A percentile compares a stretch with the other conserved stretches of the same genome.
These are phyloP conservation scores for Hygrocybe coccinea DNA, from an alignment of 768 basidiomycete genomes.

Conservation along the genomic window DNA sequence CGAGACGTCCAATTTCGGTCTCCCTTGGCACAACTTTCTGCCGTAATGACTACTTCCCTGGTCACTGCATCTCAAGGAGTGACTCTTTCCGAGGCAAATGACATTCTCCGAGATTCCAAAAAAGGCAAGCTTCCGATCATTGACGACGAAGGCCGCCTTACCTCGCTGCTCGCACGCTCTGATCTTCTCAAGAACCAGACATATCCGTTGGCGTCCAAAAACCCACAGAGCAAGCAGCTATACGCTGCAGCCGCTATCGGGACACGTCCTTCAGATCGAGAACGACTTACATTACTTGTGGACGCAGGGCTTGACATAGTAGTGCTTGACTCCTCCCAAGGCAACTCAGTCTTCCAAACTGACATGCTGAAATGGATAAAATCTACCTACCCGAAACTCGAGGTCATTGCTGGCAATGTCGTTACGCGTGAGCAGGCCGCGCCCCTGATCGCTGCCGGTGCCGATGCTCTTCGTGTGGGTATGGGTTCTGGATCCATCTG, in stretches of 20 bases:
- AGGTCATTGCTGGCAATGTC: constrained; percentile 96
- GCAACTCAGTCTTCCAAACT: constrained; percentile 88
- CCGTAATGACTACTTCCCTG: constrained; percentile 86
- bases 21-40: constrained; percentile 55
- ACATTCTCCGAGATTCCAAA: constrained; percentile 90
- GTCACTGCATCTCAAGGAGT: constrained; percentile 86
- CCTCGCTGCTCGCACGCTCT: constrained; percentile 88
- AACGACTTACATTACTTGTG: constrained; percentile 78
- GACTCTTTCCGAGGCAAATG: constrained; percentile 87
- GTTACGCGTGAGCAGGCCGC: constrained; percentile 98
- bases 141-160: constrained; percentile 59
- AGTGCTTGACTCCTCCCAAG: constrained; percentile 92
- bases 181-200: constrained; percentile 97
- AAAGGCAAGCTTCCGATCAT: constrained; percentile 95
- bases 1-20: constrained; percentile 94
- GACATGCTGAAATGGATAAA: constrained; percentile 97
- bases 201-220: constrained; percentile 91
- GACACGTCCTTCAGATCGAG: constrained; percentile 83
- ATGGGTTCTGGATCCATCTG: constrained; percentile 99
- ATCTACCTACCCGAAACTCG: constrained; percentile 71
- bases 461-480: constrained; percentile 91
- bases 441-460: constrained; percentile 86
- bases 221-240: constrained; percentile 87
- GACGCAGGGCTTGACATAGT: constrained; percentile 96
- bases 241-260: constrained; percentile 95